Percentiles rank a stretch among this genome's conserved stretches.
phyloP scores from a whole-genome alignment of 257 asterid species.

The Solanum bukasovii region DNA sequence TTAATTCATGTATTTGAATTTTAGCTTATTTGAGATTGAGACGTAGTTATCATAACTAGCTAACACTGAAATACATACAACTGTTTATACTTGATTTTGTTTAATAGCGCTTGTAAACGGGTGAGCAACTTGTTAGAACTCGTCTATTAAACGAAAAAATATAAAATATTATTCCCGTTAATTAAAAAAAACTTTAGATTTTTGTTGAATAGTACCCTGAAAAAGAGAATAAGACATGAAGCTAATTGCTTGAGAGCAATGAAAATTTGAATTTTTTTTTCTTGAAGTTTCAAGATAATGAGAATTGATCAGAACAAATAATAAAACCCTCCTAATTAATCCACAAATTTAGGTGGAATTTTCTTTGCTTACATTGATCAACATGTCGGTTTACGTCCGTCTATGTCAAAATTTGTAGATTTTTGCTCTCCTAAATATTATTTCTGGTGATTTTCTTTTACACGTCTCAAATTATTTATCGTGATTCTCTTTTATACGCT shows the following conservation, averaged over 20 bases:
- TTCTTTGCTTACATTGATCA: background rate
- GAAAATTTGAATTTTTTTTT: background rate
- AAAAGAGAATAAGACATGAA: too few relatives aligned
- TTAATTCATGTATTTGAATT: background rate
- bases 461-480: too few relatives aligned
- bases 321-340: background rate
- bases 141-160: background rate
- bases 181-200: background rate
- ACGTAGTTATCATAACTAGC: background rate
- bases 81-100: background rate
- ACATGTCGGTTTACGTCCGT: background rate
- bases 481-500: too few relatives aligned
- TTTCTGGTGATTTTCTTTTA: background rate
- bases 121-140: background rate
- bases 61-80: background rate
- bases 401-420: background rate
- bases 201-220: background rate
- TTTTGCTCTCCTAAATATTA: background rate
- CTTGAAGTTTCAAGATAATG: background rate
- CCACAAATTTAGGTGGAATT: background rate
- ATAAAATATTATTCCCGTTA: background rate
- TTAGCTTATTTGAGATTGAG: background rate
- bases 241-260: background rate
- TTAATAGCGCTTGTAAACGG: background rate
- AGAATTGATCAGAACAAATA: background rate